Percentiles rank a stretch among this genome's conserved stretches.
Evolutionary conservation across 176 grass and related monocot species (phyloP).

Genomic region (Phoenix dactylifera): DNA sequence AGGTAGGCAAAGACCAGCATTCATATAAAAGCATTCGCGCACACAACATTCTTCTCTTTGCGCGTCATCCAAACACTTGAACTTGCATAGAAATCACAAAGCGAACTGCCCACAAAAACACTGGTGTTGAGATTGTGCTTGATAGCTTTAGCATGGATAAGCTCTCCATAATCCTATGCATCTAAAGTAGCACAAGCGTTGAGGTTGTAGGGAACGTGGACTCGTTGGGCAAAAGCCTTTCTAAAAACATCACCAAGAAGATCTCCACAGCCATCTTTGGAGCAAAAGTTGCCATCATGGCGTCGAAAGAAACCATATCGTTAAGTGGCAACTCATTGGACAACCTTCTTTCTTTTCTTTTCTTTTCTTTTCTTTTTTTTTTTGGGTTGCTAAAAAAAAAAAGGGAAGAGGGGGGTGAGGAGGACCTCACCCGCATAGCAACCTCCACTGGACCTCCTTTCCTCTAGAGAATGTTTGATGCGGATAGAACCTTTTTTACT

Average conservation of each 20-base stretch:
- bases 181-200: constrained; percentile 28
- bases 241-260: constrained; percentile 35
- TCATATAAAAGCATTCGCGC: constrained; percentile 54
- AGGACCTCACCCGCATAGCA: no score
- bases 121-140: constrained; percentile 39
- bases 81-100: constrained; percentile 42
- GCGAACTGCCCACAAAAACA: constrained; percentile 34
- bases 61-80: constrained; percentile 6
- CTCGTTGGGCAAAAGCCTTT: constrained; percentile 33
- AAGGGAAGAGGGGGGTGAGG: no score
- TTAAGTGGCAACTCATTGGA: constrained; percentile 25
- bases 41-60: constrained; percentile 30
- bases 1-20: constrained; percentile 11
- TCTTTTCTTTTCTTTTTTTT: no score
- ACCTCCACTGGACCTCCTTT: no score
- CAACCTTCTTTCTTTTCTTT: constrained; percentile 2
- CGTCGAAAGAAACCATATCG: constrained; percentile 60
- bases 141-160: constrained; percentile 47
- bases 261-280: constrained; percentile 39
- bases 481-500: no score
- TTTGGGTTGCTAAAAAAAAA: no score
- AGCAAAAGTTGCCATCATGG: constrained; percentile 40
- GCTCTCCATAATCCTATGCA: constrained; percentile 24
- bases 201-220: constrained; percentile 27
- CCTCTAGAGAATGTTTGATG: no score